phyloP scores from a whole-genome alignment of 768 basidiomycete species.

The Kwoniella dendrophila region DNA sequence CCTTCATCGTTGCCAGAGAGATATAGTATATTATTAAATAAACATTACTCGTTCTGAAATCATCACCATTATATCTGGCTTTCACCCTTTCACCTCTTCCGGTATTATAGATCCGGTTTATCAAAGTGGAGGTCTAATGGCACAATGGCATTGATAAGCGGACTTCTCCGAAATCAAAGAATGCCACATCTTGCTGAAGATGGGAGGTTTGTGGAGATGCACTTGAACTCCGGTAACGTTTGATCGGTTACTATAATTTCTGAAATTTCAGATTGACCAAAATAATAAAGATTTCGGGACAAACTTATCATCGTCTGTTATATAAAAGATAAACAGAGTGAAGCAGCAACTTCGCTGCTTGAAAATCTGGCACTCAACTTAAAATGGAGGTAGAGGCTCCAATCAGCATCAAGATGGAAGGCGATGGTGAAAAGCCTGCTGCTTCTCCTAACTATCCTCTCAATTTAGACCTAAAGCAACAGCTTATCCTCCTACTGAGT shows the following conservation, averaged over 20 bases:
- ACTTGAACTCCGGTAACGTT: background rate
- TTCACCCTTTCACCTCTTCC: background rate
- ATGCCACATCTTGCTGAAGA: no score
- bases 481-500: slow-evolving; percentile 11
- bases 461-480: slow-evolving; percentile 15
- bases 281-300: no score
- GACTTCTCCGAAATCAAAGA: background rate
- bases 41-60: no score
- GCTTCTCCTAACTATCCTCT: slow-evolving; percentile 8
- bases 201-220: background rate
- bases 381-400: slow-evolving; percentile 3
- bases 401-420: no score
- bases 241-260: slow-evolving; percentile 14
- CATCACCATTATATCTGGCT: no score
- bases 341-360: no score
- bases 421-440: background rate
- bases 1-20: slow-evolving; percentile 39
- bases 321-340: no score
- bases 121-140: background rate
- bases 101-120: background rate
- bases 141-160: background rate
- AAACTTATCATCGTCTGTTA: no score
- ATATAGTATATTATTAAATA: no score
- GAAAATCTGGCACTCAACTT: no score
- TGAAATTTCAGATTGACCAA: no score